Base-by-base conservation (phyloP, 2,329 filamentous ascomycete genomes). In the Nemania sp. region DNA sequence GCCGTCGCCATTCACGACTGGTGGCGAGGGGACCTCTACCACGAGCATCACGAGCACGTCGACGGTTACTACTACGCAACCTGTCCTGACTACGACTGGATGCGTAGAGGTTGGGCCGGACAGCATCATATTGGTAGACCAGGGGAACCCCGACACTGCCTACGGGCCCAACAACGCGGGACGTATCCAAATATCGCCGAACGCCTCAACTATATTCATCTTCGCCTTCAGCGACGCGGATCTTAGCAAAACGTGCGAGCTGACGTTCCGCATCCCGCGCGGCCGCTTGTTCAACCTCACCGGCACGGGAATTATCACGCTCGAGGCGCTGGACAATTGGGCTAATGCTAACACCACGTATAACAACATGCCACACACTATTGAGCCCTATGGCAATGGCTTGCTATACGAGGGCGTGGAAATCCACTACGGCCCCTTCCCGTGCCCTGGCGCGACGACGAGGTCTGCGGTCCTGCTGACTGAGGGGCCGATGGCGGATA, bases 131-230 rank as follows among this genome's bases (percentile, higher is more conserved):
- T 86, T 88, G 5, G 78, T 92, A 69, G 83, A 89, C 79, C 85
- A 84, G 2, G 78, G 82, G 18, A 79, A 84, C 18, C 88, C 89
- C 0, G 78, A 85, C 75, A 82, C 79, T 3, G 80, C 85, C 0
- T 79, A 80, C 51, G 75, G 74, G 3, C 59, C 71, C 11, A 75
- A 77, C 57, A 27, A 53, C 5, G 53, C 13, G 10, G 64, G 68
- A 61, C 85, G 86, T 70, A 89, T 88, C 61, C 83, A 84, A 11
- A 81, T 90, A 43, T 86, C 85, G 13, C 78, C 82, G 20, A 82
- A 80, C 63, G 78, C 86, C 56, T 86, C 86, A 10, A 85, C 86
- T 13, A 85, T 92, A 74, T 92, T 90, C 85, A 91, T 91, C 81
- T 92, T 92, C 79, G 88, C 91, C 74, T 86, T 92, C 51, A 87